Evolutionary conservation across 176 grass and related monocot species (phyloP), one percentile per base, ranked within the genome.

Genomic region (Musa acuminata): DNA sequence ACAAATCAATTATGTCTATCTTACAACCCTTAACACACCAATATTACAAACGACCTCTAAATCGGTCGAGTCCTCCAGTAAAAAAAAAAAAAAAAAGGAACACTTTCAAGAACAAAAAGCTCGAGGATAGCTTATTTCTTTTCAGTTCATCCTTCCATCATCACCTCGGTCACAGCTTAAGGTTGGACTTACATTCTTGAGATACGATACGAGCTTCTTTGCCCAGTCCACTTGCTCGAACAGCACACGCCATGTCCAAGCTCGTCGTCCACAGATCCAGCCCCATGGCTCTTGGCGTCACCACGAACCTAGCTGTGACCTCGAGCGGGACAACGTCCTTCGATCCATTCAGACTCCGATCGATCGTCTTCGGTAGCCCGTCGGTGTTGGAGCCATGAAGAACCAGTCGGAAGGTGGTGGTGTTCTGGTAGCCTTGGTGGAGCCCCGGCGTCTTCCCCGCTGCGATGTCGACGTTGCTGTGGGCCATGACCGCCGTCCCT

Each of bases 401-500:
- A 16, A 35, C 25, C 26, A 67, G 14, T 35, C 12, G 19, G 11
- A 67, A 7, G 25, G 13, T 17, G 25, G 27, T 67, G 25, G 65
- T 67, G 13, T 48, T 67, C 13, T 26, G 13, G 6, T 8, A 6
- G 1, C 13, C 25, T 48, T 67, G 65, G 13, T 7, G 20, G 25
- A 67, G 20, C 24, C 9, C 26, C 65, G 27, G 65, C 13, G 65
- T 67, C 26, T 9, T 13, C 13, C 65, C 65, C 10, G 65, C 4
- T 3, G 65, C 65, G 26, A 67, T 35, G 0, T 43, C 11, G 19
- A 1, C 65, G 65, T 13, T 26, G 5, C 10, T 11, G 80, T 85
- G 71, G 55, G 49, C 1, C 60, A 93, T 72, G 74, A 19, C 14
- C 22, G 80, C 88, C 25, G 16, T 52, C 12, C 80, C 90, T 59